Conservation (phyloP, 768 basidiomycete species). For the Mycena chlorophos region DNA sequence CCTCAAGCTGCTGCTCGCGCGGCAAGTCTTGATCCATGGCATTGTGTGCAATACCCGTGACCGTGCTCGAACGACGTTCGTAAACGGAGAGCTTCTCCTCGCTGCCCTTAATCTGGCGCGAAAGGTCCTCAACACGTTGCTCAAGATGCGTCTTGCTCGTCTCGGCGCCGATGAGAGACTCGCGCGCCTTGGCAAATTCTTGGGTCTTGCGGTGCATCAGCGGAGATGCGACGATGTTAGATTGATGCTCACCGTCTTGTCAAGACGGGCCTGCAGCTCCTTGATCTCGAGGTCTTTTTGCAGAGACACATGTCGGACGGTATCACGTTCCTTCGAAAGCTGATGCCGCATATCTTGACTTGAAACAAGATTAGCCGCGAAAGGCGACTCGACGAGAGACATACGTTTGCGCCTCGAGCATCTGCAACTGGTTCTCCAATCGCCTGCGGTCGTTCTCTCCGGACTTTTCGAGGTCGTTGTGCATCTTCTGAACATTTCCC, state of each 20-base stretch:
- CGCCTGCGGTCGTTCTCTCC: conserved; percentile 81
- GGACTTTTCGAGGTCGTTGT: conserved; percentile 80
- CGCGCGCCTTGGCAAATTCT: conserved; percentile 69
- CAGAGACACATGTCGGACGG: conserved; percentile 66
- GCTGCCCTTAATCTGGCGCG: conserved; percentile 66
- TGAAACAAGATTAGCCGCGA: conserved; percentile 1
- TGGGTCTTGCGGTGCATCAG: conserved; percentile 42
- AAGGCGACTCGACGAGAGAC: conserved; percentile 22
- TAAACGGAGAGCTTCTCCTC: conserved; percentile 87
- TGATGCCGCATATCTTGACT: conserved; percentile 77
- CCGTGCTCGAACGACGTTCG: conserved; percentile 58
- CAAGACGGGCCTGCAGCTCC: conserved; percentile 71
- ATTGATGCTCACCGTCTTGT: conserved; percentile 57
- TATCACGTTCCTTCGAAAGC: conserved; percentile 72
- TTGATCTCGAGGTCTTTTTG: conserved; percentile 81
- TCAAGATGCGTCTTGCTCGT: conserved; percentile 80
- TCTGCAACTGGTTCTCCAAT: conserved; percentile 75
- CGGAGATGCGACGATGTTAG: not conserved
- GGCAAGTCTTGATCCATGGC: conserved; percentile 47
- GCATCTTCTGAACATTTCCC: conserved; percentile 88
- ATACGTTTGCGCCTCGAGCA: conserved; percentile 78
- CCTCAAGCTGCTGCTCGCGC: conserved; percentile 78
- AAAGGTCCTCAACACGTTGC: conserved; percentile 64
- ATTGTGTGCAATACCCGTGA: conserved; percentile 33
- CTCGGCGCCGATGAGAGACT: conserved; percentile 68